phyloP scores from a whole-genome alignment of 192 early-diverging fungal genomes.

The Coemansia sp. region DNA sequence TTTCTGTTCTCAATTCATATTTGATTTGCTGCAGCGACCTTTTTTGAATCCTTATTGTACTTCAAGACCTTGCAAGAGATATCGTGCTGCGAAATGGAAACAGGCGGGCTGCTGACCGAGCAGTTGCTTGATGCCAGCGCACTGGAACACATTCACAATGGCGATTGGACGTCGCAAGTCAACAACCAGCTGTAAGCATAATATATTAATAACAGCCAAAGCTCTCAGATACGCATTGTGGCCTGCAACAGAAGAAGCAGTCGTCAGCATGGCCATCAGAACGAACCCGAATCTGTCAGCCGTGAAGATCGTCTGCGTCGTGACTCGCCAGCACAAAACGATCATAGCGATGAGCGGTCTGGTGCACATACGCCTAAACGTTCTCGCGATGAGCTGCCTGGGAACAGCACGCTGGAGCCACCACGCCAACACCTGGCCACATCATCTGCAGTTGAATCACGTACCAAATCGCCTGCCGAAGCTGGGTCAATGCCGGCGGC shows the following conservation, averaged over 20 bases:
- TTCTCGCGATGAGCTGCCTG: conserved; percentile 15
- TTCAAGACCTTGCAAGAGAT: too few relatives aligned
- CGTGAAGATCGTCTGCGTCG: conserved; percentile 18
- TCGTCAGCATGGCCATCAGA: conserved; percentile 18
- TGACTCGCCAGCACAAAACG: conserved; percentile 21
- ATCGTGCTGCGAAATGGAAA: conserved; percentile 7
- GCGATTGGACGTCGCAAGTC: conserved; percentile 39
- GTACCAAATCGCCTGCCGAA: background rate
- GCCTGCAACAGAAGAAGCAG: background rate
- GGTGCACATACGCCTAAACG: conserved; percentile 23
- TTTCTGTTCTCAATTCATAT: background rate
- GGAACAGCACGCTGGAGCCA: conserved; percentile 17
- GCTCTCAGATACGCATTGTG: too few relatives aligned
- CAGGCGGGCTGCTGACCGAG: conserved; percentile 1
- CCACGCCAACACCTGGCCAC: conserved; percentile 20
- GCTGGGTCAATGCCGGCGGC: background rate
- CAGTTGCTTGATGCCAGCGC: conserved; percentile 22
- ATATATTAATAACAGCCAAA: background rate
- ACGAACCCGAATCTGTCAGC: conserved; percentile 13
- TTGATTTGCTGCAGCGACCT: background rate
- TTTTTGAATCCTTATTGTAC: background rate
- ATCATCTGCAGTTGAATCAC: conserved; percentile 1
- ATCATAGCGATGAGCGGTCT: conserved; percentile 7
- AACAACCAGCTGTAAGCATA: conserved; percentile 44
- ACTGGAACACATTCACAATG: conserved; percentile 33